Conservation (phyloP, 2,329 filamentous ascomycete genomes). For the Remersonia thermophila region DNA sequence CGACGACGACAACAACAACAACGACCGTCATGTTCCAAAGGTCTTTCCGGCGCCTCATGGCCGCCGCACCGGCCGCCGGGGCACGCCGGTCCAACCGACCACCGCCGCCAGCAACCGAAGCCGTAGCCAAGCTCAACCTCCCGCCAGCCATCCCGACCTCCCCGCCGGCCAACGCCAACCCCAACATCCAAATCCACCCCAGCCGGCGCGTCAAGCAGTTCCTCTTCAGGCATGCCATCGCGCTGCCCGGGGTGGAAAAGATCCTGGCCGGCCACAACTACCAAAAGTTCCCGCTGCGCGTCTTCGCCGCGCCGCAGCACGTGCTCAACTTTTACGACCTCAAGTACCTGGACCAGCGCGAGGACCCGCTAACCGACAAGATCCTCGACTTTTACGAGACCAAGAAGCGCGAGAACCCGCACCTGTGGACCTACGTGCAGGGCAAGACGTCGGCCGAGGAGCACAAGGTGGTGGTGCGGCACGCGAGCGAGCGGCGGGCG, state of each 20-base stretch:
- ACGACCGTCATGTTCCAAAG: slow-evolving; percentile 4
- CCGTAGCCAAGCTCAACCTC: background rate
- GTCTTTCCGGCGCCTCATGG: background rate
- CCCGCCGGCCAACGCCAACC: background rate
- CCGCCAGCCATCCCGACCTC: background rate
- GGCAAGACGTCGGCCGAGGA: background rate
- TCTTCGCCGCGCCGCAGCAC: slow-evolving; percentile 21
- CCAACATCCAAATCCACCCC: background rate
- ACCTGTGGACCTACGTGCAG: slow-evolving; percentile 10
- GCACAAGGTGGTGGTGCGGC: slow-evolving; percentile 6
- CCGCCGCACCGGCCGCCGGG: no score
- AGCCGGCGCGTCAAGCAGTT: background rate
- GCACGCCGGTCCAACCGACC: no score
- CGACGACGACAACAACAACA: no score
- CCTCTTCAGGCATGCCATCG: background rate
- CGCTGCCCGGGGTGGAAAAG: background rate
- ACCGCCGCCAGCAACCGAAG: no score
- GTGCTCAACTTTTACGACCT: slow-evolving; percentile 24
- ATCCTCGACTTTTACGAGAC: slow-evolving; percentile 8
- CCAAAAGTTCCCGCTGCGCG: slow-evolving; percentile 15
- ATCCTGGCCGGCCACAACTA: background rate
- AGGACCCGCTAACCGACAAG: slow-evolving; percentile 21
- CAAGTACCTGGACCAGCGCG: slow-evolving; percentile 21
- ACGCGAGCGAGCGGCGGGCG: slow-evolving; percentile 2
- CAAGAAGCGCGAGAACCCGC: slow-evolving; percentile 3